Evolutionary conservation across 371 early-diverging fungal genomes (phyloP).

Genomic region (Catenaria anguillulae): DNA sequence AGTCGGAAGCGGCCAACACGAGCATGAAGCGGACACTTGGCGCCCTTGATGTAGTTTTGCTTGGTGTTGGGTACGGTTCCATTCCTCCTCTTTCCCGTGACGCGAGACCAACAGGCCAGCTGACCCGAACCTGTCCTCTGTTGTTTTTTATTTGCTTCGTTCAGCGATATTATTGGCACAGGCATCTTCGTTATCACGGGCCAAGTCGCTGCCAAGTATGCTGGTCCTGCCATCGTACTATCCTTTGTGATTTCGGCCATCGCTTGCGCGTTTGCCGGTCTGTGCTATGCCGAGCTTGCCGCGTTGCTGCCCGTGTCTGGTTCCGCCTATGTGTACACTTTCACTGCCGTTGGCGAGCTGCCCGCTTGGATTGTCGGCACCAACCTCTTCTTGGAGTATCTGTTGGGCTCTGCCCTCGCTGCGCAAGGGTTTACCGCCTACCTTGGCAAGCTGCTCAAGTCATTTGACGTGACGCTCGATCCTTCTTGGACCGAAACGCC

Average conservation of each 20-base stretch:
- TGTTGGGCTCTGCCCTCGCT: constrained; percentile 17
- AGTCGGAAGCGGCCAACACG: background rate
- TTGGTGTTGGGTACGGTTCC: constrained; percentile 50
- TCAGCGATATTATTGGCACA: too few species aligned
- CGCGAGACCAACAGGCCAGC: too few species aligned
- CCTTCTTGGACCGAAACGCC: background rate
- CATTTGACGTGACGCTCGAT: constrained; percentile 29
- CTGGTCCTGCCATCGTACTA: constrained; percentile 66
- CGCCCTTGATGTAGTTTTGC: constrained; percentile 20
- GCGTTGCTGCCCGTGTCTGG: constrained; percentile 71
- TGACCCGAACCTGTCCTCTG: too few species aligned
- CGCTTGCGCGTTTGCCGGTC: constrained; percentile 39
- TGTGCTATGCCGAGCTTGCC: constrained; percentile 66
- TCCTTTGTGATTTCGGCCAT: constrained; percentile 39
- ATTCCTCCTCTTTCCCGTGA: too few species aligned
- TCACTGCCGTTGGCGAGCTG: constrained; percentile 67
- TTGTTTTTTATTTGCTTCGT: too few species aligned
- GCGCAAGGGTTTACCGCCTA: constrained; percentile 66
- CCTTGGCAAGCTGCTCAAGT: constrained; percentile 46
- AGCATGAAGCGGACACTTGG: background rate
- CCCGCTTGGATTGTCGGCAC: constrained; percentile 56
- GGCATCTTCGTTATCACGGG: constrained; percentile 50
- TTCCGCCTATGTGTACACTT: constrained; percentile 67
- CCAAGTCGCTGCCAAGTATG: constrained; percentile 51
- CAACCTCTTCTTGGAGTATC: constrained; percentile 70